These are phyloP conservation scores for Xenoacremonium recifei DNA, from an alignment of 2,329 filamentous ascomycete genomes.

Conservation along the genomic window DNA sequence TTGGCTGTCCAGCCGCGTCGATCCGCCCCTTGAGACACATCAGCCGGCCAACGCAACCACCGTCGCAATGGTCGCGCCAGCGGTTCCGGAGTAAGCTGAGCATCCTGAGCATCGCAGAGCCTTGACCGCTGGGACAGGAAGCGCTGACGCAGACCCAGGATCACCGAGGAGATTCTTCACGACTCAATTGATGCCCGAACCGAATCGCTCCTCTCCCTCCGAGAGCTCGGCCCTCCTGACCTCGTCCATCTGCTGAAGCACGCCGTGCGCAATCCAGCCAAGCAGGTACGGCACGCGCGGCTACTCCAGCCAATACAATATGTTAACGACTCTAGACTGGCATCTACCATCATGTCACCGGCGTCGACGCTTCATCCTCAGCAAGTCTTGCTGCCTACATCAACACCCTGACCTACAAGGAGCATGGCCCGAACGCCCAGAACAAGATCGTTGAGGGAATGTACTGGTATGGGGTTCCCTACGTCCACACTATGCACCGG, in stretches of 20 bases:
- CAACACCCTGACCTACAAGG: conserved; percentile 92
- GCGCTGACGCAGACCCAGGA: conserved; percentile 51
- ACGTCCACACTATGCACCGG: neutral
- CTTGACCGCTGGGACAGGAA: neutral
- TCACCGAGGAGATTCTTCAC: conserved; percentile 90
- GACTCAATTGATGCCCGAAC: conserved; percentile 91
- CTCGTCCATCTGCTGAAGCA: conserved; percentile 91
- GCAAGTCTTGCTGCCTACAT: conserved; percentile 97
- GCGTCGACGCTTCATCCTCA: conserved; percentile 94
- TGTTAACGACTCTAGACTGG: conserved; percentile 60
- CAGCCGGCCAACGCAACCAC: conserved; percentile 14
- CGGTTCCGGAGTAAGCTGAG: conserved; percentile 67
- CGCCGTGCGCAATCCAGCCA: conserved; percentile 54
- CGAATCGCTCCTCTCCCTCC: conserved; percentile 78
- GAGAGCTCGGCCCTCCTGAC: conserved; percentile 93
- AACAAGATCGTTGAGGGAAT: conserved; percentile 91
- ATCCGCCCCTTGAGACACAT: conserved; percentile 7
- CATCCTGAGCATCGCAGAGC: too few relatives aligned
- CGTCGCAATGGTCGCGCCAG: conserved; percentile 67
- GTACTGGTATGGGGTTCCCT: conserved; percentile 68
- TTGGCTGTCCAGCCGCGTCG: conserved; percentile 1
- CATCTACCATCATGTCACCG: conserved; percentile 96
- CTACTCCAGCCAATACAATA: conserved; percentile 11
- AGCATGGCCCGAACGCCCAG: conserved; percentile 66
- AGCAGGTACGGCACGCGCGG: conserved; percentile 44